Conservation (phyloP, 495 filamentous ascomycete species). For the Podospora pseudopauciseta region DNA sequence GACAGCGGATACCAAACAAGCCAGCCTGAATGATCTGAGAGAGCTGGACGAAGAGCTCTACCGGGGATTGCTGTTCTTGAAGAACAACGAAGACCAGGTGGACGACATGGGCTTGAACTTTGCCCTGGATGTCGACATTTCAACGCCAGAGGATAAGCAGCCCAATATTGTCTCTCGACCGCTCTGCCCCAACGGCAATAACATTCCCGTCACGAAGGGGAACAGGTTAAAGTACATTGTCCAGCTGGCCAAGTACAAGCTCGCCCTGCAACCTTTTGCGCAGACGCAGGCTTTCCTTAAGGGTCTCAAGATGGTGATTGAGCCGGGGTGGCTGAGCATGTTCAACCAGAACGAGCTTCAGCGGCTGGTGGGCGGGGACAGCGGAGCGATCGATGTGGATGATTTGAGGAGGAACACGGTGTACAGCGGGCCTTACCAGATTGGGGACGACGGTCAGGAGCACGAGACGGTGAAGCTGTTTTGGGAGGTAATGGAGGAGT, state of each 20-base stretch:
- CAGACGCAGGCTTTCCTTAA: constrained; percentile 86
- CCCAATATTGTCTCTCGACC: constrained; percentile 63
- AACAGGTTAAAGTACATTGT: constrained; percentile 94
- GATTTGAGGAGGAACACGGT: constrained; percentile 82
- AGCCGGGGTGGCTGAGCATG: constrained; percentile 92
- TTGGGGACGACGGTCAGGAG: constrained; percentile 82
- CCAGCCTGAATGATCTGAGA: constrained; percentile 87
- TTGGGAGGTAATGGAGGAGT: constrained; percentile 80
- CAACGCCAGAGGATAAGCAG: constrained; percentile 46
- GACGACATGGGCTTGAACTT: constrained; percentile 82
- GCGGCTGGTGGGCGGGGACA: constrained; percentile 83
- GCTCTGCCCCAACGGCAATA: constrained; percentile 69
- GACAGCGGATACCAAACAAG: constrained; percentile 63
- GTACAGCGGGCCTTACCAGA: constrained; percentile 81
- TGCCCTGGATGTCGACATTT: constrained; percentile 77
- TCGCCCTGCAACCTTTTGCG: constrained; percentile 67
- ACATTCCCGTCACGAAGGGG: constrained; percentile 80
- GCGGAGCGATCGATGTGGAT: constrained; percentile 76
- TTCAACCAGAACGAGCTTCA: constrained; percentile 96
- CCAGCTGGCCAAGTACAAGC: constrained; percentile 79
- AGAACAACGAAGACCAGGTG: constrained; percentile 84
- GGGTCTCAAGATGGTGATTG: constrained; percentile 82
- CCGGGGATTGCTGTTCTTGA: constrained; percentile 81
- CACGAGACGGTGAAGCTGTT: constrained; percentile 83
- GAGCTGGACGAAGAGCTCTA: constrained; percentile 94